Conservation (phyloP, 208 protist species). For the Herpetomonas tarakana region DNA sequence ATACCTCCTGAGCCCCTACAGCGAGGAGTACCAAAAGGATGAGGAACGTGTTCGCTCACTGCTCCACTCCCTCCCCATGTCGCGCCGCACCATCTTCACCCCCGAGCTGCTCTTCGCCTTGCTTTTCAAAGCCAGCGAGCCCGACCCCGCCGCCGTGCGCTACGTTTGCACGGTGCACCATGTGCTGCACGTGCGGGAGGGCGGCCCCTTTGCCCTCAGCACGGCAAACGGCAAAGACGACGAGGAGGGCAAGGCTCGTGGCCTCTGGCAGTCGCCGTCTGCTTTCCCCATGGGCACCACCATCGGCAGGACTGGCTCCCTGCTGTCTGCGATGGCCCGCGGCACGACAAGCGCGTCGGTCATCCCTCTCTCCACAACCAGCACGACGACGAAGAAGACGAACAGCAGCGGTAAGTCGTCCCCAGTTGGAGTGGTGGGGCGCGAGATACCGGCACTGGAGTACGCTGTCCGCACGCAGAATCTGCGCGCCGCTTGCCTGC, state of each 20-base stretch:
- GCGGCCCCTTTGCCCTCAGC: background rate
- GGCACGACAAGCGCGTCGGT: background rate
- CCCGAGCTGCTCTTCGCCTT: conserved; percentile 54
- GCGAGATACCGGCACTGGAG: conserved; percentile 56
- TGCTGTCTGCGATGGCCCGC: background rate
- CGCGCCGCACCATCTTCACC: conserved; percentile 45
- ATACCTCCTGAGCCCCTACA: conserved; percentile 39
- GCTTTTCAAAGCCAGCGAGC: conserved; percentile 28
- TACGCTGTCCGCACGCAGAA: conserved; percentile 37
- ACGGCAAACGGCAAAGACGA: background rate
- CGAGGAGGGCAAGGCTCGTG: background rate
- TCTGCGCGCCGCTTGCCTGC: conserved; percentile 27
- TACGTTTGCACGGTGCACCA: background rate
- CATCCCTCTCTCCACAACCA: background rate
- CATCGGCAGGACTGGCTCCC: background rate
- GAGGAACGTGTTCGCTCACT: conserved; percentile 40
- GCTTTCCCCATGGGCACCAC: background rate
- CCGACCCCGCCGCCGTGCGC: background rate
- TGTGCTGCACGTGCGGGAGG: background rate
- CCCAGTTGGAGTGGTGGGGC: conserved; percentile 9
- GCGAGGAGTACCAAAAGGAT: conserved; percentile 32
- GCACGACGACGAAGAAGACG: background rate
- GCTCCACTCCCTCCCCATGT: conserved; percentile 47
- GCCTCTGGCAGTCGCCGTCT: no score
- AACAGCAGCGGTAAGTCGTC: no score